phyloP scores from a whole-genome alignment of 768 basidiomycete genomes.

The Leccinum obscurum region DNA sequence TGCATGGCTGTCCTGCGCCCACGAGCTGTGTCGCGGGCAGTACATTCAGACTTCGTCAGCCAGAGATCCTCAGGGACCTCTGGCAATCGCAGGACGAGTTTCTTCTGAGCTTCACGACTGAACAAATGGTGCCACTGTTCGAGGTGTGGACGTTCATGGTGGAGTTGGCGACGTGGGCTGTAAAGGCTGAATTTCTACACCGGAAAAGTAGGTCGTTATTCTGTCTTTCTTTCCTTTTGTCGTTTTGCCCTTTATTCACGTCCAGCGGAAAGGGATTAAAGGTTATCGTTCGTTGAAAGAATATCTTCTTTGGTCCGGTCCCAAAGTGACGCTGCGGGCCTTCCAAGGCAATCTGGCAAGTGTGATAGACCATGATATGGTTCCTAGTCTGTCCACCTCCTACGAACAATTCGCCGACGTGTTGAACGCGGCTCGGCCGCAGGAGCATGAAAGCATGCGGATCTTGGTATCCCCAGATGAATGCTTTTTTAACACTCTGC shows the following conservation, averaged over 20 bases:
- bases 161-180: not conserved
- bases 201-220: not conserved
- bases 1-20: slow-evolving; percentile 17
- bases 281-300: not conserved
- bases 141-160: not conserved
- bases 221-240: not conserved
- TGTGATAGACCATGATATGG: not conserved
- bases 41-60: slow-evolving; percentile 10
- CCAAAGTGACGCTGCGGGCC: not conserved
- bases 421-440: not conserved
- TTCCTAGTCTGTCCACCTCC: not conserved
- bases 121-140: not conserved
- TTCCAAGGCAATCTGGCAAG: not conserved
- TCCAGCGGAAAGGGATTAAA: not conserved
- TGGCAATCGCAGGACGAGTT: not conserved
- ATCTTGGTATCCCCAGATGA: not conserved
- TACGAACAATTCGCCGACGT: not conserved
- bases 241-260: not conserved
- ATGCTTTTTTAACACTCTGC: not conserved
- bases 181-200: not conserved
- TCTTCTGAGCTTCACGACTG: not conserved
- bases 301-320: not conserved
- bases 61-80: slow-evolving; percentile 1
- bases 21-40: slow-evolving; percentile 9
- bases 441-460: not conserved